phyloP scores from a whole-genome alignment of 495 filamentous ascomycete genomes.

The Apiosordaria backusii region DNA sequence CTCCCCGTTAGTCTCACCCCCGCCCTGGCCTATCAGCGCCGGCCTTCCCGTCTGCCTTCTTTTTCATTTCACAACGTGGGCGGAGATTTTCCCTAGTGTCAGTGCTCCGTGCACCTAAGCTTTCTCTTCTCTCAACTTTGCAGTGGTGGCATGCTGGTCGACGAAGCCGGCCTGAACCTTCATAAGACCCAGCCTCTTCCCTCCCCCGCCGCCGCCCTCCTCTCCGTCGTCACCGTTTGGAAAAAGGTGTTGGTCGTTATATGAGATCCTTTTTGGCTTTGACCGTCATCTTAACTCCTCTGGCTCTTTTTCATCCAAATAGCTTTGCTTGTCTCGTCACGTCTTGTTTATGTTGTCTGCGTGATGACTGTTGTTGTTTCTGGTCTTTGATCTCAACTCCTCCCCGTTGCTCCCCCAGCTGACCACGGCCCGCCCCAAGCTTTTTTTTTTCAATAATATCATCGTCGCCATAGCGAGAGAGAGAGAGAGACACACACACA shows the following conservation, averaged over 20 bases:
- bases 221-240: constrained; percentile 9
- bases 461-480: constrained; percentile 7
- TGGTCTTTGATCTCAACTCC: constrained; percentile 8
- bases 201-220: not conserved
- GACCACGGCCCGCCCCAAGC: constrained; percentile 10
- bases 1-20: not conserved
- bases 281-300: constrained; percentile 22
- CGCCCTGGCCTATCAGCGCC: constrained; percentile 15
- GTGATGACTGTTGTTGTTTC: constrained; percentile 15
- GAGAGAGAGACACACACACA: too few species aligned
- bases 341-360: constrained; percentile 20
- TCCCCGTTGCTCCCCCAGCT: not conserved
- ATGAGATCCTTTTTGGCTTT: constrained; percentile 16
- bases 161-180: constrained; percentile 21
- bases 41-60: constrained; percentile 10
- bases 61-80: constrained; percentile 25
- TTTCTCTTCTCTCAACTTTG: constrained; percentile 12
- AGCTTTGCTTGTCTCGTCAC: constrained; percentile 11
- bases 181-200: constrained; percentile 17
- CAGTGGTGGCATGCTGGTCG: constrained; percentile 11
- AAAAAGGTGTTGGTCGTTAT: constrained; percentile 14
- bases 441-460: constrained; percentile 11
- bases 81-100: constrained; percentile 27
- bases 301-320: constrained; percentile 3
- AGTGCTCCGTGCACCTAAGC: constrained; percentile 25